Evolutionary conservation across 257 asterid species (phyloP), one percentile per base, ranked within the genome.

Genomic region (Scutellaria minor): DNA sequence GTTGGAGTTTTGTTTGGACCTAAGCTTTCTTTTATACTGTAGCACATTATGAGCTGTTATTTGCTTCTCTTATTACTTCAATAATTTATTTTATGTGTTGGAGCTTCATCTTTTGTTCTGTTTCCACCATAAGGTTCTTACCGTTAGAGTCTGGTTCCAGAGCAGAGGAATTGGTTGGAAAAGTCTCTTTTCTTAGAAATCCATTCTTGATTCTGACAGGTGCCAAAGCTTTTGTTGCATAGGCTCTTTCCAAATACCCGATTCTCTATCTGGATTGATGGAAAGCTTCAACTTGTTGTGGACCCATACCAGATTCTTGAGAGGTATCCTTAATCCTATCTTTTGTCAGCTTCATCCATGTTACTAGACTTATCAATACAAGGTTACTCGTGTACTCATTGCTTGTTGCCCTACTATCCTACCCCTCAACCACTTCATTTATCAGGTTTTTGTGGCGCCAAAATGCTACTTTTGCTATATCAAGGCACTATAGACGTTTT

Each of bases 221-320:
- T 92, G 67, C 98, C 99, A 41, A 95, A 95, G 85, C 94, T 95
- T 70, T 84, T 95, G 71, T 70, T 90, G 75, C 99, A 95, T 75
- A 86, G 99, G 77, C 97, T 95, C 72, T 92, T 95, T 78, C 96
- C 98, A 31, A 95, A 90, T 61, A 82, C 89, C 56, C 87, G 98
- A 50, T 92, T 75, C 82, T 95, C 99, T 64, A 79, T 95, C 74
- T 95, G 99, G 99, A 86, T 95, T 72, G 99, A 95, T 77, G 98
- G 95, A 66, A 95, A 95, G 84, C 98, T 95, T 70, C 87, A 85
- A 85, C 99, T 95, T 24, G 87, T 90, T 70, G 92, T 82, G 78
- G 98, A 95, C 78, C 99, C 99, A 44, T 92, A 88, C 86, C 99
- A 87, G 81, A 75, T 91, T 78, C 97, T 95, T 61, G 99, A 95